Base-by-base conservation (phyloP, 2,329 filamentous ascomycete species). In the Xylaria polymorpha region DNA sequence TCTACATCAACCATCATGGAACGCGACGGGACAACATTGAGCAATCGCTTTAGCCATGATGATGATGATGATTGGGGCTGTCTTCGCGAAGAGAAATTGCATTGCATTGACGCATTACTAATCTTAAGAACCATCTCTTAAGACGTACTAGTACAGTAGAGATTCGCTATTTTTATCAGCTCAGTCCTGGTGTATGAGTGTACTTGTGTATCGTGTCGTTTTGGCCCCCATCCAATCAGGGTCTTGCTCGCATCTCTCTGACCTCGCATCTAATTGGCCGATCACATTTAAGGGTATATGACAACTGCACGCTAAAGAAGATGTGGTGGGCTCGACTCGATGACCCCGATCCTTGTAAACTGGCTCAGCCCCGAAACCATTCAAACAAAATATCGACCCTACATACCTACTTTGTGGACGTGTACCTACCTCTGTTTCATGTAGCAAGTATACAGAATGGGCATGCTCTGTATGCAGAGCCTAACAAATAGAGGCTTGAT, bases 211-310 rank as follows among this genome's bases (percentile, higher is more conserved):
- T 20, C 29, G 48, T 60, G 29, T 25, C 44, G 14, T 51, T 50
- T 61, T n/a, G 14, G 61, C 57, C 41, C 56, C 61, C 61, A 57
- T n/a, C 66, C 66, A 68, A 68, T 68, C 66, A 68, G 9, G 35
- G 20, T 22, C 51, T 39, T 22, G 22, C 9, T 56, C 1, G 20
- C 25, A 2, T 8, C 39, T 8, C 39, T 51, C 44, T 37, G 37
- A 25, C 18, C 29, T 35, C 15, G 8, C 22, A 55, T 44, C 6
- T 50, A 25, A 65, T 61, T 65, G 57, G 61, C 8, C 15, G 25
- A 53, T 53, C 50, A n/a, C 8, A 18, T 51, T 29, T 29, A 18
- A 51, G 48, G 48, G 22, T 8, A 14, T 20, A 14, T 55, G 66
- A 46, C n/a, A 12, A 55, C 29, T 55, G 51, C 48, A 51, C 48